phyloP scores from a whole-genome alignment of 805 yeast genomes.

The Hanseniaspora pseudoguilliermondii region DNA sequence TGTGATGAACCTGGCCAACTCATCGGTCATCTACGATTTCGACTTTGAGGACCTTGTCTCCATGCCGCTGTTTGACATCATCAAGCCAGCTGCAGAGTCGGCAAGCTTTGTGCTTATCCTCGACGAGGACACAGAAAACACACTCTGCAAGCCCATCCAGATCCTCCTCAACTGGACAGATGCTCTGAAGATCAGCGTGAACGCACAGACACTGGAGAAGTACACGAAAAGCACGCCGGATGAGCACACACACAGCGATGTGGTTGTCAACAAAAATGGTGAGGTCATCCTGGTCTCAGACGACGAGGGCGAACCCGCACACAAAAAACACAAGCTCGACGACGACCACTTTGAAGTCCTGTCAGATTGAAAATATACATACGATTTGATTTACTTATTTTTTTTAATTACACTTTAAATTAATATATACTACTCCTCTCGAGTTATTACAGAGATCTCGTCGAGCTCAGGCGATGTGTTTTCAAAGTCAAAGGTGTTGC shows the following conservation, averaged over 20 bases:
- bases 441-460: not conserved
- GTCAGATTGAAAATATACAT: conserved; percentile 20
- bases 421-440: conserved; percentile 4
- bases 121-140: conserved; percentile 59
- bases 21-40: conserved; percentile 60
- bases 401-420: conserved; percentile 10
- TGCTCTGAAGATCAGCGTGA: not conserved
- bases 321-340: conserved; percentile 16
- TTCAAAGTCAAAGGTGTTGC: conserved; percentile 12
- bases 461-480: not conserved
- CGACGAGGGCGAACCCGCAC: not conserved
- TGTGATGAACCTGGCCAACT: conserved; percentile 26
- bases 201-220: not conserved
- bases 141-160: conserved; percentile 51
- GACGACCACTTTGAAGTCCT: conserved; percentile 18
- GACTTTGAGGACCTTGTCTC: conserved; percentile 74
- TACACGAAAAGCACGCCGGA: not conserved
- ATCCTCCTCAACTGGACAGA: conserved; percentile 19
- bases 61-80: conserved; percentile 37
- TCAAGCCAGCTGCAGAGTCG: conserved; percentile 22
- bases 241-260: conserved; percentile 1
- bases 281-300: not conserved
- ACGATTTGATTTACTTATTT: too few relatives aligned
- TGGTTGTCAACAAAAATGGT: not conserved
- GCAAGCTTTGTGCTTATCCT: conserved; percentile 60